phyloP scores from a whole-genome alignment of 768 basidiomycete genomes.

The Agrocybe pediades region DNA sequence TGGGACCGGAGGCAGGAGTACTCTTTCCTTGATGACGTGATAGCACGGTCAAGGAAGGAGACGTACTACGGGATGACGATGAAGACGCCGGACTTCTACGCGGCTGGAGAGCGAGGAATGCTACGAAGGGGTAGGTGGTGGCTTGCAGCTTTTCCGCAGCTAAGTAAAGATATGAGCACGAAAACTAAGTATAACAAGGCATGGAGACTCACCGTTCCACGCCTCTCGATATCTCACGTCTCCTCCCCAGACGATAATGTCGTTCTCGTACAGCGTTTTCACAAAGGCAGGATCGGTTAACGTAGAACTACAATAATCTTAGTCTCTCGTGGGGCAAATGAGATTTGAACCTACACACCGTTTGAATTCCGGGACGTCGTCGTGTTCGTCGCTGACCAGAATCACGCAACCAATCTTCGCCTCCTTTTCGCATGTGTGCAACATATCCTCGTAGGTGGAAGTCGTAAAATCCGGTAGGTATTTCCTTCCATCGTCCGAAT shows the following conservation, averaged over 20 bases:
- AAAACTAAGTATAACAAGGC: neutral
- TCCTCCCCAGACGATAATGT: slow-evolving; percentile 89
- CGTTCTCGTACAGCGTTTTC: slow-evolving; percentile 66
- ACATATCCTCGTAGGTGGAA: slow-evolving; percentile 80
- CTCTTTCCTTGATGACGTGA: slow-evolving; percentile 81
- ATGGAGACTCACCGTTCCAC: slow-evolving; percentile 55
- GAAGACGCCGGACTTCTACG: slow-evolving; percentile 42
- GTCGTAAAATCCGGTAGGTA: slow-evolving; percentile 80
- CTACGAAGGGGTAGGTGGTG: slow-evolving; percentile 91
- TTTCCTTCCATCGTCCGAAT: slow-evolving; percentile 38
- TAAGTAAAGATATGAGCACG: slow-evolving; percentile 8
- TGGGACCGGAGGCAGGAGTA: slow-evolving; percentile 36
- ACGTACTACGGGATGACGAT: slow-evolving; percentile 22
- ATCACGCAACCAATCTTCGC: slow-evolving; percentile 77
- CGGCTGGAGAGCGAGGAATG: slow-evolving; percentile 88
- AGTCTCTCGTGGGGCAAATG: neutral
- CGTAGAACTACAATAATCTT: slow-evolving; percentile 51
- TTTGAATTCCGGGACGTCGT: slow-evolving; percentile 87
- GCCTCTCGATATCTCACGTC: slow-evolving; percentile 84
- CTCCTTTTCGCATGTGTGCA: slow-evolving; percentile 72
- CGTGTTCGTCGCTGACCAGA: slow-evolving; percentile 88
- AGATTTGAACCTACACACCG: slow-evolving; percentile 41
- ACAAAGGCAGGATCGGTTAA: slow-evolving; percentile 76
- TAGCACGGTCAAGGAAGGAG: slow-evolving; percentile 50
- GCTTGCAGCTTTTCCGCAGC: slow-evolving; percentile 53